Evolutionary conservation across 2,329 filamentous ascomycete species (phyloP), one percentile per base, ranked within the genome.

Genomic region (Corniculantispora saksenae): DNA sequence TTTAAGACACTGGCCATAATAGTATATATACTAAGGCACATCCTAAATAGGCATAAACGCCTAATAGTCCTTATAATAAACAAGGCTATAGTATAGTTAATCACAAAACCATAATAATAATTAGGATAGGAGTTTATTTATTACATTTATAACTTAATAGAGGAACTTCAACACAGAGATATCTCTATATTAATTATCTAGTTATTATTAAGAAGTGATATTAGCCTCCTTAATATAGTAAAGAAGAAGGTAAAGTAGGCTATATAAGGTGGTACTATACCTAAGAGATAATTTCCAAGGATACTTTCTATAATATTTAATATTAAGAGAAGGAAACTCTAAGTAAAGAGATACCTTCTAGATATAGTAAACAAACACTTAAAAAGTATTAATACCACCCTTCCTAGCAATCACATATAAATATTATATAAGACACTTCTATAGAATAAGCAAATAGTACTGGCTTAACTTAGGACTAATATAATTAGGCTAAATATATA

Each of bases 101-200:
- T 71, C n/a, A 54, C 59, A 57, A 67, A 67, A 19, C 67, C 66
- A 21, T 53, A 61, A 38, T 61, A 70, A 35, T 67, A 70, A 45
- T 70, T 68, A 5, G 67, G 68, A 35, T 66, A 70, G 62, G 67
- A 68, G 62, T 69, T 67, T 61, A 61, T 68, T 59, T 32, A 63
- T n/a, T 64, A 57, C 47, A 68, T 69, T 51, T 70, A 70, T 54
- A 63, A 68, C 45, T 68, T 54, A 5, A 66, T 67, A 27, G 32
- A 32, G 10, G 32, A 32, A 32, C 5, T 6, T 32, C 10, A 10
- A 10, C 5, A 10, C 32, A 32, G 32, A 32, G 32, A 5, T 32
- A 10, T 32, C 10, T 32, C 32, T 10, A 32, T 10, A 10, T 10
- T 10, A 32, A 5, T 10, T 32, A 10, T 32, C 32, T 32, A 10